These are phyloP conservation scores for Kodamaea alishanica DNA, from an alignment of 1,139 yeast genomes.

Conservation along the genomic window DNA sequence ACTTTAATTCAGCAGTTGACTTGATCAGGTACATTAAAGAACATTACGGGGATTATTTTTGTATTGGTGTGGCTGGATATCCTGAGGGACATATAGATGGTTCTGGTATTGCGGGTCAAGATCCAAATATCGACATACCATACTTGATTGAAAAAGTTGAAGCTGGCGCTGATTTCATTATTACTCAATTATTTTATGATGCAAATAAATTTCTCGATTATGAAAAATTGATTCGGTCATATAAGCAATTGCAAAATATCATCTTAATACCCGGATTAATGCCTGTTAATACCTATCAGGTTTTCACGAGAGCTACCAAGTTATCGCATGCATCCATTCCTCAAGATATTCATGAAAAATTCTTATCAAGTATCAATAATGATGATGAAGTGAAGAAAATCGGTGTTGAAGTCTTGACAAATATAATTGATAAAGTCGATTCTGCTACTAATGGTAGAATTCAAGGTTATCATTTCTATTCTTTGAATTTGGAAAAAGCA, in stretches of 20 bases:
- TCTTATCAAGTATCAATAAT: slow-evolving; percentile 61
- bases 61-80: slow-evolving; percentile 91
- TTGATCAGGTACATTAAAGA: slow-evolving; percentile 71
- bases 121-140: slow-evolving; percentile 63
- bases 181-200: slow-evolving; percentile 46
- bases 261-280: slow-evolving; percentile 86
- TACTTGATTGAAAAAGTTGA: slow-evolving; percentile 54
- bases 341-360: slow-evolving; percentile 28
- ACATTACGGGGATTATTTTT: slow-evolving; percentile 69
- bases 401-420: slow-evolving; percentile 72
- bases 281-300: slow-evolving; percentile 91
- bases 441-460: slow-evolving; percentile 51
- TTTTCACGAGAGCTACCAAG: slow-evolving; percentile 85
- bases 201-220: slow-evolving; percentile 39
- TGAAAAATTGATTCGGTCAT: slow-evolving; percentile 29
- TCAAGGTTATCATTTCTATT: slow-evolving; percentile 85
- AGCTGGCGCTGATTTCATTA: slow-evolving; percentile 47
- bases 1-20: slow-evolving; percentile 75
- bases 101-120: slow-evolving; percentile 58
- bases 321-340: slow-evolving; percentile 91
- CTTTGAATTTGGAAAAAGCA: slow-evolving; percentile 85
- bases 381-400: slow-evolving; percentile 81
- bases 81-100: slow-evolving; percentile 97
- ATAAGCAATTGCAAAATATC: slow-evolving; percentile 39
- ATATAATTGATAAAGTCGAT: slow-evolving; percentile 58